These are phyloP conservation scores for Medakamo hakoo DNA, from an alignment of 139 green algal species.

Conservation along the genomic window DNA sequence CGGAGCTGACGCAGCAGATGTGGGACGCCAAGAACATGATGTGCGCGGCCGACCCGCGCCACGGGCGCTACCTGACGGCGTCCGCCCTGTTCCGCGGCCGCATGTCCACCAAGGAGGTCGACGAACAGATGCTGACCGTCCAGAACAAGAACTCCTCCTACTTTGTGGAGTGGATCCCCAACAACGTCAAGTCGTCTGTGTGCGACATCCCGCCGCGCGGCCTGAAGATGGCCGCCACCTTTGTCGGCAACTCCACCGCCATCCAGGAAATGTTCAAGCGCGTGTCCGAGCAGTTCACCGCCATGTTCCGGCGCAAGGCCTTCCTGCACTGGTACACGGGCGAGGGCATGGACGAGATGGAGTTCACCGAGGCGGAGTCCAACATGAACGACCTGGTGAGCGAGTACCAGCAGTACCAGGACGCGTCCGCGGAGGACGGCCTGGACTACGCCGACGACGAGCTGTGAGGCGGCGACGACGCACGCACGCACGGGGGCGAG, in stretches of 20 bases:
- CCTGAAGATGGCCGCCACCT: constrained; percentile 90
- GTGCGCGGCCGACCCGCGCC: constrained; percentile 85
- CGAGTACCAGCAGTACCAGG: constrained; percentile 83
- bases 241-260: constrained; percentile 91
- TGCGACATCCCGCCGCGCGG: constrained; percentile 93
- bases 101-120: constrained; percentile 80
- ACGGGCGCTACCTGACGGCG: constrained; percentile 88
- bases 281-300: constrained; percentile 87
- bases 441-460: too few species aligned
- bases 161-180: constrained; percentile 98
- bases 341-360: constrained; percentile 98
- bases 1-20: constrained; percentile 91
- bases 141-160: constrained; percentile 45
- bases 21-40: constrained; percentile 99
- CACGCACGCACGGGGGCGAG: too few species aligned
- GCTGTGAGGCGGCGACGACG: too few species aligned
- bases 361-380: constrained; percentile 90
- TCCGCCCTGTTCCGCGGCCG: constrained; percentile 69
- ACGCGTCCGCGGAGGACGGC: not conserved
- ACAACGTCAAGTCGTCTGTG: constrained; percentile 94
- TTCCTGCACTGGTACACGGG: constrained; percentile 97
- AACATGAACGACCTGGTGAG: constrained; percentile 84
- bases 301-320: constrained; percentile 94
- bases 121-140: constrained; percentile 95
- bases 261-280: constrained; percentile 90